Evolutionary conservation across 441 rosid species (phyloP).

Genomic region (Raphanus hybrid): DNA sequence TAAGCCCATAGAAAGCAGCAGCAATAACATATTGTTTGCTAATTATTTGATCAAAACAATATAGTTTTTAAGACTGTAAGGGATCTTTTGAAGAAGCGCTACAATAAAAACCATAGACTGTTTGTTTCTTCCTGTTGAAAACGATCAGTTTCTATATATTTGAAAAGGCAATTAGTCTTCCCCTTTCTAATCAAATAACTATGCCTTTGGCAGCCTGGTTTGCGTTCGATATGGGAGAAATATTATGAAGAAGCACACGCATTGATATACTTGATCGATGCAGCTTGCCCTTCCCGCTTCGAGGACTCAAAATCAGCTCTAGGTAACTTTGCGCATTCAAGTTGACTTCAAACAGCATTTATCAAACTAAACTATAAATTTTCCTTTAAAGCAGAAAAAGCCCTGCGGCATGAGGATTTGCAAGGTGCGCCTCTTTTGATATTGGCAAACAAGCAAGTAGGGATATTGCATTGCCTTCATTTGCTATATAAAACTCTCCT

Average conservation of each 20-base stretch:
- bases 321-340: slow-evolving; percentile 63
- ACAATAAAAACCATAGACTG: not conserved
- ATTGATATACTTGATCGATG: slow-evolving; percentile 84
- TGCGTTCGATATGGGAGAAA: slow-evolving; percentile 98
- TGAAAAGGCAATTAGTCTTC: slow-evolving; percentile 10
- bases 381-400: slow-evolving; percentile 66
- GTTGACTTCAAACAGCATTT: slow-evolving; percentile 1
- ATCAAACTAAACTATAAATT: slow-evolving; percentile 2
- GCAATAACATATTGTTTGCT: no score
- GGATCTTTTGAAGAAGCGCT: not conserved
- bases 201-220: slow-evolving; percentile 68
- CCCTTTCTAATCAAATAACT: slow-evolving; percentile 9
- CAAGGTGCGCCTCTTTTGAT: slow-evolving; percentile 95
- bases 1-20: no score
- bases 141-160: not conserved
- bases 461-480: not conserved
- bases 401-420: slow-evolving; percentile 93
- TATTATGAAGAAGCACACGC: slow-evolving; percentile 99
- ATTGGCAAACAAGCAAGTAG: slow-evolving; percentile 95
- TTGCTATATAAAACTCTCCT: not conserved
- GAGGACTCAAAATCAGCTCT: slow-evolving; percentile 95
- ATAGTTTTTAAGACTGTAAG: not conserved
- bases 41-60: not conserved
- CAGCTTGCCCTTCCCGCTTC: slow-evolving; percentile 86
- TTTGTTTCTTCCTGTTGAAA: not conserved